Evolutionary conservation across 345 rosid genomes (phyloP).

Genomic region (Odontarrhena argentea): DNA sequence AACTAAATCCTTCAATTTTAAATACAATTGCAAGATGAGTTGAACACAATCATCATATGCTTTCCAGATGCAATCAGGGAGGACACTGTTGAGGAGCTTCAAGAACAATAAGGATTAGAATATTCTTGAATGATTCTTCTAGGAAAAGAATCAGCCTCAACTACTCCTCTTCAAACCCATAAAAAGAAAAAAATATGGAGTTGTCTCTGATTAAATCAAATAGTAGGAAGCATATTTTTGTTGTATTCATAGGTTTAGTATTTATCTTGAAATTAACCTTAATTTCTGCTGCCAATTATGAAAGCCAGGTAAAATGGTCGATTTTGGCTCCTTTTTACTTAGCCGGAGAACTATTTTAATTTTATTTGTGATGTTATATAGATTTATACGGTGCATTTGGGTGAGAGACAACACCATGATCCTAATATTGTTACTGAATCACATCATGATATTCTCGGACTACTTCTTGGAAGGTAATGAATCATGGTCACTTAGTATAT

Average conservation of each 20-base stretch:
- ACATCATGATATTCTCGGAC: conserved; percentile 69
- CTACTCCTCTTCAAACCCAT: conserved; percentile 13
- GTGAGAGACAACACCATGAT: conserved; percentile 55
- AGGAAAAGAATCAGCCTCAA: conserved; percentile 33
- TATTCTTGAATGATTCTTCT: conserved; percentile 36
- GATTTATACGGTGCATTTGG: conserved; percentile 72
- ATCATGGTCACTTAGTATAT: conserved; percentile 13
- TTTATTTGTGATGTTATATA: conserved; percentile 24
- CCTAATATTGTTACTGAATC: conserved; percentile 48
- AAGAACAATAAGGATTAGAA: conserved; percentile 20
- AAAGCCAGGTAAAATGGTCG: conserved; percentile 24
- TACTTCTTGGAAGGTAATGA: conserved; percentile 62
- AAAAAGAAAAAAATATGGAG: conserved; percentile 13
- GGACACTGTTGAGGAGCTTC: conserved; percentile 34
- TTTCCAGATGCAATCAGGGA: conserved; percentile 33
- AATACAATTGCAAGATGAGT: conserved; percentile 25
- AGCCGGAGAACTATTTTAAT: neutral
- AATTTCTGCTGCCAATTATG: conserved; percentile 24
- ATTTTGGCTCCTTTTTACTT: neutral
- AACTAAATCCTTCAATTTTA: conserved; percentile 25
- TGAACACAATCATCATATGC: conserved; percentile 32
- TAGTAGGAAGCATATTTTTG: conserved; percentile 32
- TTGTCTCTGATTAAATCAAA: conserved; percentile 34
- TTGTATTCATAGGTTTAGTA: conserved; percentile 33
- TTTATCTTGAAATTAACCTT: conserved; percentile 17